Conservation (phyloP, 1,284 basidiomycete genomes). For the Trichosporon sp. region DNA sequence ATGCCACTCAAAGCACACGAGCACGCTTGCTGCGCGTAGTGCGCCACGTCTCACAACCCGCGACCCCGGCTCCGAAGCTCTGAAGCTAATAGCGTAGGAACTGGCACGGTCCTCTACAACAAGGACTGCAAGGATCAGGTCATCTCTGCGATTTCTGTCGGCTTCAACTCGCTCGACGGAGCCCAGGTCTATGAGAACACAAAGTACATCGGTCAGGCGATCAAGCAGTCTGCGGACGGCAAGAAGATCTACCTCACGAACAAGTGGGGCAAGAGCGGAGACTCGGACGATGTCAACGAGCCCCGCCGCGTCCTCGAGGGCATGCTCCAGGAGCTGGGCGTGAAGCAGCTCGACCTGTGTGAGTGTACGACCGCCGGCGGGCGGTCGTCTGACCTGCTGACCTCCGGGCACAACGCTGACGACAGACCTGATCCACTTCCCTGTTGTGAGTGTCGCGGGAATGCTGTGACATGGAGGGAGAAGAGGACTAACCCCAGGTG, state of each 20-base stretch:
- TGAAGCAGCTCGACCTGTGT: conserved; percentile 66
- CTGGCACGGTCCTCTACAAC: conserved; percentile 44
- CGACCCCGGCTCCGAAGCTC: neutral
- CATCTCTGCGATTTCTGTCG: conserved; percentile 41
- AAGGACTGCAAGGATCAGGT: conserved; percentile 40
- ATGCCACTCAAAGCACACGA: neutral
- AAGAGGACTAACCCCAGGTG: conserved; percentile 15
- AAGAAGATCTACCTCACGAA: conserved; percentile 23
- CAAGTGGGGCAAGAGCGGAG: conserved; percentile 25
- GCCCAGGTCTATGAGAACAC: conserved; percentile 46
- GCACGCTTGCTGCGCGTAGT: neutral
- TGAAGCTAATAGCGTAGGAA: neutral
- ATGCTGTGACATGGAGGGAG: neutral
- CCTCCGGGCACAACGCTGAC: conserved; percentile 14
- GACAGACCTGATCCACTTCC: conserved; percentile 70
- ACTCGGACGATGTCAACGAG: conserved; percentile 32
- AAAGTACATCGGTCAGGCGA: conserved; percentile 12
- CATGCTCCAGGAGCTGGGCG: conserved; percentile 58
- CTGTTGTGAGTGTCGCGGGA: conserved; percentile 48
- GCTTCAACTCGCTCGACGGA: conserved; percentile 46
- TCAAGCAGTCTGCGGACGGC: conserved; percentile 31
- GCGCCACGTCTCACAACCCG: too few species aligned
- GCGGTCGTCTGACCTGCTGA: neutral
- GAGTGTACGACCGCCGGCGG: conserved; percentile 24
- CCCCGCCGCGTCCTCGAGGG: conserved; percentile 46